phyloP scores from a whole-genome alignment of 1,284 basidiomycete species.

The Ceratobasidium sp. region DNA sequence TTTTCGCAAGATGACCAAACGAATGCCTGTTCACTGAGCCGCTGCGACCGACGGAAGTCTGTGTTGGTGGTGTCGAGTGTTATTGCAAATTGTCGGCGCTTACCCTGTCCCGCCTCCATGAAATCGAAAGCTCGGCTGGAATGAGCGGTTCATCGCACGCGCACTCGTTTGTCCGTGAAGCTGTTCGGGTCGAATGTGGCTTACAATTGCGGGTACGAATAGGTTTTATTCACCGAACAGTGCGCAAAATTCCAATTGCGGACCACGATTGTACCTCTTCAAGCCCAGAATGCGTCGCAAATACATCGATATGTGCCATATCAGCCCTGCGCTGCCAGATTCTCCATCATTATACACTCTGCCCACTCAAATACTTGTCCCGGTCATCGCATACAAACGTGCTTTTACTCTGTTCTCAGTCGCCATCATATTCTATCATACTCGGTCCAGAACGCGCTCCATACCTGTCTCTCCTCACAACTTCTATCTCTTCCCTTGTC shows the following conservation, averaged over 20 bases:
- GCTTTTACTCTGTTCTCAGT: constrained; percentile 7
- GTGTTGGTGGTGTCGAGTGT: constrained; percentile 43
- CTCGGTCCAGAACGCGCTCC: constrained; percentile 16
- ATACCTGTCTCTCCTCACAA: background rate
- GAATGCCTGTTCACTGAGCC: constrained; percentile 2
- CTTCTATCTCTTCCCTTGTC: constrained; percentile 34
- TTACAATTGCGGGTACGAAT: background rate
- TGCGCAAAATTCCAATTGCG: background rate
- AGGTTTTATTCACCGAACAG: constrained; percentile 19
- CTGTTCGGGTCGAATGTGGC: background rate
- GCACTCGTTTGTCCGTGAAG: constrained; percentile 12
- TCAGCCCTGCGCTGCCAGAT: constrained; percentile 7
- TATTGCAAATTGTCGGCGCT: constrained; percentile 44
- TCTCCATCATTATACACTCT: background rate
- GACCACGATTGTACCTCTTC: background rate
- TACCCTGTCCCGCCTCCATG: constrained; percentile 1
- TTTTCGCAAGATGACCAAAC: constrained; percentile 5
- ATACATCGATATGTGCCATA: constrained; percentile 25
- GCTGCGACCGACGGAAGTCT: constrained; percentile 43
- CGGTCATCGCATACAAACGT: background rate
- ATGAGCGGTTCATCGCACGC: constrained; percentile 24
- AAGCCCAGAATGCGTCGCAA: background rate
- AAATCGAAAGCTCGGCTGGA: constrained; percentile 12
- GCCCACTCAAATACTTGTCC: background rate
- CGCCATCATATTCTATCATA: constrained; percentile 16